These are phyloP conservation scores for Leishmania major DNA, from an alignment of 208 protist species.

Conservation along the genomic window DNA sequence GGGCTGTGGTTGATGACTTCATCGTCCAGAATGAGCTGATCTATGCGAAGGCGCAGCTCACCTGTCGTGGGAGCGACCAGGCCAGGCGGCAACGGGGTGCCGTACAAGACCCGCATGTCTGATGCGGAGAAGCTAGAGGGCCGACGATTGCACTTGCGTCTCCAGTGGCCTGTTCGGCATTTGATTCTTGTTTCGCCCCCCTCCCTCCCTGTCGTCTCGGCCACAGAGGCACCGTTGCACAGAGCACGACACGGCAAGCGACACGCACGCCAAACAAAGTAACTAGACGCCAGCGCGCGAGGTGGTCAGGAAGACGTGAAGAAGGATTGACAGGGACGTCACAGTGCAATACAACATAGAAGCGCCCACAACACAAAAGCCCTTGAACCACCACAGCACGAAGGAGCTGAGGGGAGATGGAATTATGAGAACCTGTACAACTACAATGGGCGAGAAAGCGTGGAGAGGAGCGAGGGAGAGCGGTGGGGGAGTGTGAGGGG, in stretches of 20 bases:
- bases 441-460: neutral
- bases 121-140: too few species aligned
- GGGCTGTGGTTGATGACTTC: conserved; percentile 67
- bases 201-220: neutral
- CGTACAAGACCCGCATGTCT: conserved; percentile 68
- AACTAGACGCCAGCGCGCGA: neutral
- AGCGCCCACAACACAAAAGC: neutral
- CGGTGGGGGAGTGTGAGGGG: neutral
- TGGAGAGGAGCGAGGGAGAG: too few species aligned
- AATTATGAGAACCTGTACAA: neutral
- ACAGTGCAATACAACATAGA: neutral
- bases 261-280: neutral
- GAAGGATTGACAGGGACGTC: neutral
- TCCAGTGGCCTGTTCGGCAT: neutral
- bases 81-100: conserved; percentile 66
- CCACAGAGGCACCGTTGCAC: neutral
- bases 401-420: neutral
- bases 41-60: conserved; percentile 82
- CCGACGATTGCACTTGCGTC: neutral
- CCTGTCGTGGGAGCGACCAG: conserved; percentile 70
- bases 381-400: neutral
- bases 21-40: conserved; percentile 78
- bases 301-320: neutral
- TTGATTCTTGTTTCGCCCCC: neutral
- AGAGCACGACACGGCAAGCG: neutral